These are phyloP conservation scores for Chaetomium sp. DNA, from an alignment of 2,329 filamentous ascomycete genomes.

Conservation along the genomic window DNA sequence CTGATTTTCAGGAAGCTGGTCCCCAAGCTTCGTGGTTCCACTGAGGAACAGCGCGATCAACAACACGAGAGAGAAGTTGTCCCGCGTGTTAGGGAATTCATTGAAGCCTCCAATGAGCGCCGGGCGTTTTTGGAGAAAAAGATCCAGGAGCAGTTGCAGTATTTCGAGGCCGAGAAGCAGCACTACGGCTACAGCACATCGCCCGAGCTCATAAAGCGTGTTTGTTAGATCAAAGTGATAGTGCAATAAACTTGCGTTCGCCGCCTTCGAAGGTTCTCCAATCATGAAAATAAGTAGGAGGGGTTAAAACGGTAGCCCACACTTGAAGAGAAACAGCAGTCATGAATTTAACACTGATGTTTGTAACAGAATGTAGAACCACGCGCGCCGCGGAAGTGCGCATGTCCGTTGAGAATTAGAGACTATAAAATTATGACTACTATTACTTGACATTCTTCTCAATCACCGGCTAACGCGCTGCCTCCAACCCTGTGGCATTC, in stretches of 20 bases:
- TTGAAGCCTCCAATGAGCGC: constrained; percentile 4
- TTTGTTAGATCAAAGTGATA: not conserved
- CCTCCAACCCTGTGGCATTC: not conserved
- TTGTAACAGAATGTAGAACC: no score
- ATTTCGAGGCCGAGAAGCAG: constrained; percentile 3
- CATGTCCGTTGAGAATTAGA: no score
- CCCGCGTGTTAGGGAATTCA: not conserved
- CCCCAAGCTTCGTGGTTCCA: not conserved
- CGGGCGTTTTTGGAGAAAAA: constrained; percentile 2
- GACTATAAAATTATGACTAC: no score
- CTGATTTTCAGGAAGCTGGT: not conserved
- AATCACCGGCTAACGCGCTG: no score
- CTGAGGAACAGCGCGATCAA: not conserved
- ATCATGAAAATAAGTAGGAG: no score
- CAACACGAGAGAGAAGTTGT: not conserved
- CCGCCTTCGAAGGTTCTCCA: no score
- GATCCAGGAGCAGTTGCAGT: constrained; percentile 3
- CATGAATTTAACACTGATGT: no score
- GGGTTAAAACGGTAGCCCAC: no score
- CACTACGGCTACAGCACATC: constrained; percentile 1
- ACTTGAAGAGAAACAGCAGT: no score
- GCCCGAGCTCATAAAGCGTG: not conserved
- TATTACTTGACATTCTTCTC: no score
- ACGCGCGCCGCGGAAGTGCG: no score
- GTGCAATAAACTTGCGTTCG: not conserved